Base-by-base conservation (phyloP, 768 basidiomycete species). In the Panus rudis region DNA sequence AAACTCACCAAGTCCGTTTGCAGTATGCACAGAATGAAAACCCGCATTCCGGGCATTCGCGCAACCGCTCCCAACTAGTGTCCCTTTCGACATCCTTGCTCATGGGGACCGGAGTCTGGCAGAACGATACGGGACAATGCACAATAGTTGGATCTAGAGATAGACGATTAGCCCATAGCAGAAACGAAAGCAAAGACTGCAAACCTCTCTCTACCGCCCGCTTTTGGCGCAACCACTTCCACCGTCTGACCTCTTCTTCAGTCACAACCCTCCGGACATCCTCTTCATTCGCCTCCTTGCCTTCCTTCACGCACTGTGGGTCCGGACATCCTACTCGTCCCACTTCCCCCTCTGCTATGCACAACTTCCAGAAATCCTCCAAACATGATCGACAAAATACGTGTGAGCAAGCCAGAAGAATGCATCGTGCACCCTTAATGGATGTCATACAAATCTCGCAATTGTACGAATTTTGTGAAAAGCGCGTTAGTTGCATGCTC, bases 11-110 rank as follows among this genome's bases (percentile, higher is more conserved):
- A 38, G 85, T 84, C 33, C 79, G 74, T 49, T 73, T 75, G 58
- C 92, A 96, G 52, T 84, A 84, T 3, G 78, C 74, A 61, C 92
- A 93, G 58, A 93, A 93, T 0, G 81, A 81, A 62, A 77, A 92
- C 4, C 65, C 66, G 58, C 92, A 94, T 24, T 63, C 60, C 4
- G 73, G 63, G 52, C 92, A 93, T 27, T 73, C 75, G 40, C 92
- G 75, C 37, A 92, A 71, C 41, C 79, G 68, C 22, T 75, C 80
- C 80, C 83, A 92, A 12, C 78, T 73, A 1, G 78, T 73, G 27
- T 77, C 79, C n/a, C 77, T 71, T 24, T 75, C 70, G 1, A 61
- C 58, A 28, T 60, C 65, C 24, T 47, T 60, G 8, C 84, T 80
- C 50, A 73, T 76, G 27, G 75, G 69, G 6, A 93, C 84, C 14